phyloP scores from a whole-genome alignment of 352 stramenopile genomes.

The Pythium volutum region DNA sequence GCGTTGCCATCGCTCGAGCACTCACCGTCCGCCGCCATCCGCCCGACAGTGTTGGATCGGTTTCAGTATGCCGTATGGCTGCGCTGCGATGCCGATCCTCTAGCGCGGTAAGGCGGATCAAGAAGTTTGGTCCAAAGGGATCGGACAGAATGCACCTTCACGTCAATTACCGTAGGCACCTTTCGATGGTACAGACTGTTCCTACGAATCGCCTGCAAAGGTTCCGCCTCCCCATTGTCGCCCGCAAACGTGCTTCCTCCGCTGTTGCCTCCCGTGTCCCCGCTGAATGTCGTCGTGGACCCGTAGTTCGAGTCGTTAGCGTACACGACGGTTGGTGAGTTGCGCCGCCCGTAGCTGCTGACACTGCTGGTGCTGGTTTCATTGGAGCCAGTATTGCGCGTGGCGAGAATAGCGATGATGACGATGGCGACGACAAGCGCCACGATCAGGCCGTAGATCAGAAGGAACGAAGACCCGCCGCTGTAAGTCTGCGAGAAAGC shows the following conservation, averaged over 20 bases:
- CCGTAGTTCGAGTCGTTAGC: not conserved
- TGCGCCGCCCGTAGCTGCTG: not conserved
- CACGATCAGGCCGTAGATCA: not conserved
- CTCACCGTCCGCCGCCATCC: too few relatives aligned
- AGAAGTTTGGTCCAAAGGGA: too few relatives aligned
- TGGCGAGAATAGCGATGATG: not conserved
- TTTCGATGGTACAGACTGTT: too few relatives aligned
- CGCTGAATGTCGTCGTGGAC: not conserved
- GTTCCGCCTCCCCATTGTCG: not conserved
- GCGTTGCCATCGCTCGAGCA: too few relatives aligned
- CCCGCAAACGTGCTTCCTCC: not conserved
- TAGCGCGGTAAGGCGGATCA: too few relatives aligned
- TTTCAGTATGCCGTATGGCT: too few relatives aligned
- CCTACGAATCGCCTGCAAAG: not conserved
- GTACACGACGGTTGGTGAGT: not conserved
- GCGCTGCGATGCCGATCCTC: too few relatives aligned
- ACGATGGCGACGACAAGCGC: not conserved
- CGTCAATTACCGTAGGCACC: too few relatives aligned
- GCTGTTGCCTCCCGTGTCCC: not conserved
- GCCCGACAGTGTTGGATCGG: too few relatives aligned
- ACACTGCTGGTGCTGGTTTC: not conserved
- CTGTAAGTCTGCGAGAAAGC: not conserved
- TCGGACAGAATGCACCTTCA: too few relatives aligned
- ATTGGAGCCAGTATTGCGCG: not conserved
- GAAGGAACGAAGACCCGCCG: not conserved